Evolutionary conservation across 139 green algal genomes (phyloP).

Genomic region (Choricystis sp.): DNA sequence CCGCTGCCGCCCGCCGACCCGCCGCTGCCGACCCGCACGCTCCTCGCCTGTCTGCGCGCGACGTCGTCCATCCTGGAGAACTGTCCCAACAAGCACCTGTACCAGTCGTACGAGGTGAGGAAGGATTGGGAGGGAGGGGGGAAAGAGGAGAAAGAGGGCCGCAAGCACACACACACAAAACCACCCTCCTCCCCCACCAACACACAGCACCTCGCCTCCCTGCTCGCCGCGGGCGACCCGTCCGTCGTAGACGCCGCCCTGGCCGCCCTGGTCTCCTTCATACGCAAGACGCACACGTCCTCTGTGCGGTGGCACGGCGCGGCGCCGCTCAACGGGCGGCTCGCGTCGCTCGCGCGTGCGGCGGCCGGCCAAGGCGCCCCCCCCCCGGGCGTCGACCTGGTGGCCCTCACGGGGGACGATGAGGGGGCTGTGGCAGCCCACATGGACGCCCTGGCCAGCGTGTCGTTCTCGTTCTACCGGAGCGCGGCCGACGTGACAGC

Average conservation of each 20-base stretch:
- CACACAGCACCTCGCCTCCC: constrained; percentile 43
- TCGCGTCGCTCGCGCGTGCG: constrained; percentile 48
- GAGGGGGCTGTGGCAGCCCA: constrained; percentile 1
- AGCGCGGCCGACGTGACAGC: no score
- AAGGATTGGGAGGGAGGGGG: not conserved
- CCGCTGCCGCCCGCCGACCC: constrained; percentile 1
- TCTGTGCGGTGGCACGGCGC: constrained; percentile 37
- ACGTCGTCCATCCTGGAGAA: constrained; percentile 70
- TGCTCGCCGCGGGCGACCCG: constrained; percentile 46
- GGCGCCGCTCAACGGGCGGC: constrained; percentile 33
- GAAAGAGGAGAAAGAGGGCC: not conserved
- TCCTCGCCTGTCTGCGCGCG: constrained; percentile 50
- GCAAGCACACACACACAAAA: not conserved
- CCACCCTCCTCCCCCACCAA: not conserved
- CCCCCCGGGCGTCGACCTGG: constrained; percentile 52
- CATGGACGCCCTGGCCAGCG: constrained; percentile 23
- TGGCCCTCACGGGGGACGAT: constrained; percentile 18
- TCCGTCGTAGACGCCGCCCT: constrained; percentile 54
- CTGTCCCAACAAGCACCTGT: constrained; percentile 80
- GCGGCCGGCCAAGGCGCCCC: constrained; percentile 74
- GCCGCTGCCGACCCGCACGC: constrained; percentile 33
- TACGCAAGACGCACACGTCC: constrained; percentile 51
- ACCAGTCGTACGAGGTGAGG: constrained; percentile 70
- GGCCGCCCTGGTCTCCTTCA: constrained; percentile 39
- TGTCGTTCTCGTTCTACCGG: constrained; percentile 60